These are phyloP conservation scores for Suaeda aralocaspica DNA, from an alignment of 148 eudicot genomes.

Conservation along the genomic window DNA sequence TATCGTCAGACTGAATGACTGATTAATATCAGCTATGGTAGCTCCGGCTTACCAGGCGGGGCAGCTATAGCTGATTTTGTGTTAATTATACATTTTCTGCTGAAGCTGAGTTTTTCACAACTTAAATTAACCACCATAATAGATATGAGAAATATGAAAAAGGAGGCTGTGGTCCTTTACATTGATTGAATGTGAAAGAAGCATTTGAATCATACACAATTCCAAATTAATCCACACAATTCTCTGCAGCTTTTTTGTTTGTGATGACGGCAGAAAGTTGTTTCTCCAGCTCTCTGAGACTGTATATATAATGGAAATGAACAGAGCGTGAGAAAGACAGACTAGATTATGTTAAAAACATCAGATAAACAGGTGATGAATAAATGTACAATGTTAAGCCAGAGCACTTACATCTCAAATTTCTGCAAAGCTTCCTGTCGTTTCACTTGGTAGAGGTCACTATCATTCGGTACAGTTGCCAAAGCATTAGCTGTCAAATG, in stretches of 20 bases:
- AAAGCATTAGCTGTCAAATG: slow-evolving; percentile 43
- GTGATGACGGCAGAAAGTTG: slow-evolving; percentile 47
- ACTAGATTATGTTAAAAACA: too few relatives aligned
- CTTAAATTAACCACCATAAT: not conserved
- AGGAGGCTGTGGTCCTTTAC: not conserved
- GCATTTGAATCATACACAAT: not conserved
- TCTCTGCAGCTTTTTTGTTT: slow-evolving; percentile 22
- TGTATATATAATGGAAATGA: slow-evolving; percentile 19
- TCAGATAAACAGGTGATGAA: not conserved
- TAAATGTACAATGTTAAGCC: not conserved
- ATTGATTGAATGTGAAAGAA: not conserved
- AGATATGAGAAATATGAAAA: not conserved
- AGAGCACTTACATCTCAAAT: slow-evolving; percentile 59
- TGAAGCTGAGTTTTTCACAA: not conserved
- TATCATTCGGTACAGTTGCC: slow-evolving; percentile 46
- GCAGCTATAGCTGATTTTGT: too few relatives aligned
- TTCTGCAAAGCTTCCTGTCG: slow-evolving; percentile 66
- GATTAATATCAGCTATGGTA: too few relatives aligned
- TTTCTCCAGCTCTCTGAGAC: slow-evolving; percentile 74
- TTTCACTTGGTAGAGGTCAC: slow-evolving; percentile 57
- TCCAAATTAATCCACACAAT: not conserved
- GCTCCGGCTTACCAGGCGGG: too few relatives aligned
- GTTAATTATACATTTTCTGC: too few relatives aligned
- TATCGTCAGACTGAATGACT: too few relatives aligned
- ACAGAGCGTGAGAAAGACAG: not conserved